Evolutionary conservation across 371 early-diverging fungal genomes (phyloP).

Genomic region (Syncephalastrum contaminatum): DNA sequence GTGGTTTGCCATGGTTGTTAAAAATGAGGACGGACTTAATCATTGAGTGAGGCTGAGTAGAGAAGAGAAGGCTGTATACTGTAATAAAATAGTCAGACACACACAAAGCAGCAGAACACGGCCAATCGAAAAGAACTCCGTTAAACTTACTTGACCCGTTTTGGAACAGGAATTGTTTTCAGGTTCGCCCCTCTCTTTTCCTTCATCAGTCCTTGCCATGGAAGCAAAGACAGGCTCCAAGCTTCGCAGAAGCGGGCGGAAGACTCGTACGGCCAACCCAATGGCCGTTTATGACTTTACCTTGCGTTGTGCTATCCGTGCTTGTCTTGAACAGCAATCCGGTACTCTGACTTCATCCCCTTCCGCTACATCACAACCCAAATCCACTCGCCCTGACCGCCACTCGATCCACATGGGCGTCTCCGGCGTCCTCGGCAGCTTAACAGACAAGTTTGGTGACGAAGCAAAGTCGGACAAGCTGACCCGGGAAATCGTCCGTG

Average conservation of each 20-base stretch:
- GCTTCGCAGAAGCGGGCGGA: conserved; percentile 24
- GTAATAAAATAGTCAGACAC: conserved; percentile 5
- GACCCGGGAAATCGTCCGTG: conserved; percentile 36
- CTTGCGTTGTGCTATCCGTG: conserved; percentile 33
- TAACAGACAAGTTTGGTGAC: conserved; percentile 36
- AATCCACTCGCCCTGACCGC: conserved; percentile 5
- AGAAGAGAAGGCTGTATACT: background rate
- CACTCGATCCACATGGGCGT: conserved; percentile 19
- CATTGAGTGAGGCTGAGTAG: conserved; percentile 43
- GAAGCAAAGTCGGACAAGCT: conserved; percentile 37
- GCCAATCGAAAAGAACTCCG: background rate
- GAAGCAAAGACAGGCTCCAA: conserved; percentile 25
- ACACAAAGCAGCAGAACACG: conserved; percentile 9
- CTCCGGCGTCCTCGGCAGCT: conserved; percentile 20
- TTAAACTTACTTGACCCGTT: too few relatives aligned
- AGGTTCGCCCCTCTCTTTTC: conserved; percentile 9
- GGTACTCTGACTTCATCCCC: conserved; percentile 1
- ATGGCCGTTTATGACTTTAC: conserved; percentile 26
- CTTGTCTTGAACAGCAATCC: conserved; percentile 18
- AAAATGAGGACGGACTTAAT: conserved; percentile 94
- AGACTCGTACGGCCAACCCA: conserved; percentile 17
- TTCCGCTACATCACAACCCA: background rate
- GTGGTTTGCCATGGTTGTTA: conserved; percentile 95
- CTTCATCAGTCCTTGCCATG: conserved; percentile 14
- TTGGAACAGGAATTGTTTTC: conserved; percentile 12